Evolutionary conservation across 768 basidiomycete species (phyloP), one percentile per base, ranked within the genome.

Genomic region (Mycena venus): DNA sequence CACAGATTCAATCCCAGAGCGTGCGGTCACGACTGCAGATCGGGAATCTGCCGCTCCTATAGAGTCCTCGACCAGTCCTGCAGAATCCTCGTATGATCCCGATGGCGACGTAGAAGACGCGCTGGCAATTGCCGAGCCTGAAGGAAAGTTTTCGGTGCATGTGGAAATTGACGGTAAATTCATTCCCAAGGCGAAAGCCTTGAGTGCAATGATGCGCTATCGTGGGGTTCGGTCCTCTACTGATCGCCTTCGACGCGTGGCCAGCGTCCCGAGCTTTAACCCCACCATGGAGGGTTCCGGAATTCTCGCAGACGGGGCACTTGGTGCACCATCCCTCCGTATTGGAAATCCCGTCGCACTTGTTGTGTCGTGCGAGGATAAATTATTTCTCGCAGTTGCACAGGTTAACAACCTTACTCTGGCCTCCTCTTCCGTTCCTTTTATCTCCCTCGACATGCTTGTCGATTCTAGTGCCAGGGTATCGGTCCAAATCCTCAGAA

Each of bases 241-340:
- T n/a, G n/a, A n/a, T n/a, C n/a, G 67, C 19, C 49, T 51, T 6
- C 59, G 59, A 58, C 67, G 67, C 27, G 56, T 68, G 15, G 67
- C 42, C 3, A 56, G 67, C n/a, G 8, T 68, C 10, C 60, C 60
- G 4, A 42, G 34, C 21, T 61, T 61, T 21, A 61, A 38, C 23
- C 38, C 38, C 15, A 61, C 38, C n/a, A 38, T 32, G 60, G 60
- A 61, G 8, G 47, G 31, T 8, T n/a, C 23, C 4, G 49, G 49
- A 6, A 51, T 23, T 10, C n/a, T 51, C n/a, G n/a, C 49, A 9
- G 49, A 23, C n/a, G 23, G 49, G 10, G 49, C 40, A 3, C 44
- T 70, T 31, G 69, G 53, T 2, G 51, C 47, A 36, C 34, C 69
- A 1, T 49, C 47, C 7, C 47, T 70, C 2, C 59, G 59, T 4